Base-by-base conservation (phyloP, 331 rosid genomes). In the Quercus lobata region DNA sequence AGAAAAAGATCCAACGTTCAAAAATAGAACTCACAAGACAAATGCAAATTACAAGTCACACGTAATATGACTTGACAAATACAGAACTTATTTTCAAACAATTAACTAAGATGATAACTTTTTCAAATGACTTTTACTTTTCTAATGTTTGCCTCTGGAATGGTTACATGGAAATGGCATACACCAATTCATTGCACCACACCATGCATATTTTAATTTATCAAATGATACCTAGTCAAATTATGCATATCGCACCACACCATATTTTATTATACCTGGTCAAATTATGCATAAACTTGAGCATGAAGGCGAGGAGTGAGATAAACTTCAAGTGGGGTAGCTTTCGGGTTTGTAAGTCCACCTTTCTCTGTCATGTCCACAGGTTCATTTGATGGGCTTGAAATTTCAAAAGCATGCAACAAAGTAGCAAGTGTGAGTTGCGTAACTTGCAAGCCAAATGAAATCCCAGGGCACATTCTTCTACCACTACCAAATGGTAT, bases 401-500 rank as follows among this genome's bases (percentile, higher is more conserved):
- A 5, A 5, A 90, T 75, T 9, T 83, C 81, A 77, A 88, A 84
- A 2, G 76, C 88, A 58, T 88, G 92, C 63, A 90, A 35, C 19
- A 90, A 74, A 4, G 57, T 44, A 2, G 89, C 87, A 5, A 88
- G 63, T 6, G 82, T 74, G 4, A 88, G 78, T 61, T 79, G 77
- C 22, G 66, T 35, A 12, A 80, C 76, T 19, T 69, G 87, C 10
- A 84, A 72, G 1, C 74, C 87, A 11, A 83, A 80, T 2, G 82
- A 72, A 9, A 83, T 57, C 32, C 81, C 85, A 0, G 84, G 92
- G 78, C 92, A 90, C 25, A 77, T 72, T 73, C 94, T 90, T 68
- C 92, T 77, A 2, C 94, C 94, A 55, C 85, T 83, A 7, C 92
- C 90, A 70, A 90, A 90, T 15, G 92, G 92, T 0, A 84, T 57